These are phyloP conservation scores for Borovskyia barvae DNA, from an alignment of 208 protist species.

Conservation along the genomic window DNA sequence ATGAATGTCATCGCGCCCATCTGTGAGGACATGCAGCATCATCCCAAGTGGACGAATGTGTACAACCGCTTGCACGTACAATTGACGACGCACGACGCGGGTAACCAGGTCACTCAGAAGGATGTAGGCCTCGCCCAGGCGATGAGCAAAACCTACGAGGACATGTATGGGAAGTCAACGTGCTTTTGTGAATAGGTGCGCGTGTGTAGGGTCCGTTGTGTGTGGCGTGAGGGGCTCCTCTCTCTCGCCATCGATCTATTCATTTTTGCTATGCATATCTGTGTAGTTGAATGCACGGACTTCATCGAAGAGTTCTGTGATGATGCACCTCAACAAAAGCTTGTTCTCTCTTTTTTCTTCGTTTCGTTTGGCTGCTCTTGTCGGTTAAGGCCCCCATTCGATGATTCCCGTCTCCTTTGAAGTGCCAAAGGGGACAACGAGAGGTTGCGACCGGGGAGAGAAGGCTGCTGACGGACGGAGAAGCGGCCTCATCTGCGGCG, in stretches of 20 bases:
- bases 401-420: too few species aligned
- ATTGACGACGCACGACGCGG: conserved; percentile 94
- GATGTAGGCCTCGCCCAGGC: conserved; percentile 67
- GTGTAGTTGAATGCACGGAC: not conserved
- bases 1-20: conserved; percentile 82
- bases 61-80: conserved; percentile 93
- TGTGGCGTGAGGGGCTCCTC: too few species aligned
- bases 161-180: not conserved
- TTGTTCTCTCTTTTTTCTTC: not conserved
- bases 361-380: not conserved
- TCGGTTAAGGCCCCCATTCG: too few species aligned
- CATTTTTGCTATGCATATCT: too few species aligned
- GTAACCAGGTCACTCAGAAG: conserved; percentile 78
- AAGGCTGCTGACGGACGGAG: too few species aligned
- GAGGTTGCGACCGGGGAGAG: too few species aligned
- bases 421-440: too few species aligned
- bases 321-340: not conserved
- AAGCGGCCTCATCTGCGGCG: too few species aligned
- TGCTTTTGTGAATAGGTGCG: too few species aligned
- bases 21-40: conserved; percentile 90
- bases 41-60: conserved; percentile 95
- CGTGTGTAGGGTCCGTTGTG: too few species aligned
- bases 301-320: not conserved
- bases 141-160: conserved; percentile 55
- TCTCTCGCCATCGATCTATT: too few species aligned